Evolutionary conservation across 352 stramenopile genomes (phyloP).

Genomic region (Phytophthora capsici): DNA sequence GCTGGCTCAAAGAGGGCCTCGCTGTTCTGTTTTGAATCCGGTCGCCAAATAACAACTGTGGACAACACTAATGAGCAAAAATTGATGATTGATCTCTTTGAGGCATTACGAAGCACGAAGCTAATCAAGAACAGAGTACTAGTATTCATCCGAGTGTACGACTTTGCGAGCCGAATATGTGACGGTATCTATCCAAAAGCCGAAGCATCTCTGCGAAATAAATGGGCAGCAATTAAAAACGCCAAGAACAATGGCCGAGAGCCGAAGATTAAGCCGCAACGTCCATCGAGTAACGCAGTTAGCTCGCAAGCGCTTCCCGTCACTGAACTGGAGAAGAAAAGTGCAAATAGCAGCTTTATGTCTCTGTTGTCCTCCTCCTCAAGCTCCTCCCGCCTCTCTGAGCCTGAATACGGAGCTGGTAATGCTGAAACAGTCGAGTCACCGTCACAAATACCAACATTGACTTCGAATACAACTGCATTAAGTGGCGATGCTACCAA

Average conservation of each 20-base stretch:
- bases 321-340: too few relatives aligned
- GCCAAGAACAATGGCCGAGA: not conserved
- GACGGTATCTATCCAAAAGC: not conserved
- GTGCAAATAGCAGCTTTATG: not conserved
- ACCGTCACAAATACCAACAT: too few relatives aligned
- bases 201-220: not conserved
- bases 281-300: not conserved
- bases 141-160: too few relatives aligned
- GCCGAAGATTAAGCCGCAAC: not conserved
- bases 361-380: too few relatives aligned
- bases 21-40: not conserved
- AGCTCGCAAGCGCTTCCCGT: not conserved
- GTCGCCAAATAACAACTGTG: not conserved
- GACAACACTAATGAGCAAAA: not conserved
- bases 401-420: too few relatives aligned
- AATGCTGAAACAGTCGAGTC: too few relatives aligned
- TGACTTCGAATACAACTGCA: too few relatives aligned
- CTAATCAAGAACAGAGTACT: too few relatives aligned
- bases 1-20: not conserved
- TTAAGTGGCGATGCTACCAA: too few relatives aligned
- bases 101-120: too few relatives aligned
- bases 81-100: not conserved
- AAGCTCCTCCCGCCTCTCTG: too few relatives aligned
- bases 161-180: too few relatives aligned
- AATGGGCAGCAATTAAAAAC: not conserved